Conservation (phyloP, 2,329 filamentous ascomycete genomes). For the Sporothrix protearum region DNA sequence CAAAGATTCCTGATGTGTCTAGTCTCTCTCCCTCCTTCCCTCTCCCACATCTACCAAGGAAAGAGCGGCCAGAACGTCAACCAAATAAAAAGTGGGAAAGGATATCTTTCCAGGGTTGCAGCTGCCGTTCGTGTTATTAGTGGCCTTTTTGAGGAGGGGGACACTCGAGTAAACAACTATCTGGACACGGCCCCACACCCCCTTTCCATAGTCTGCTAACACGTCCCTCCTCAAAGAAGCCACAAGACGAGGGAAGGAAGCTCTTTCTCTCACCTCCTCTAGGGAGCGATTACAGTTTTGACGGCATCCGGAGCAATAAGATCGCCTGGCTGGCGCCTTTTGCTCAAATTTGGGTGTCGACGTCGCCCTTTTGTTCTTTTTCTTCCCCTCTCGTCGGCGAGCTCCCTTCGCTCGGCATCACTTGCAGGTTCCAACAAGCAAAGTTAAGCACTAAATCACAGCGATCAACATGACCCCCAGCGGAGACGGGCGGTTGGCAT, state of each 20-base stretch:
- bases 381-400: neutral
- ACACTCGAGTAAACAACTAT: neutral
- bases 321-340: neutral
- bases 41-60: neutral
- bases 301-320: neutral
- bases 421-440: neutral
- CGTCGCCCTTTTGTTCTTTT: neutral
- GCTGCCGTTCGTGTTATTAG: constrained; percentile 7
- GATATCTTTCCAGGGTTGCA: neutral
- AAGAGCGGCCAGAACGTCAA: neutral
- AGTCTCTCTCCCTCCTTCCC: neutral
- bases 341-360: neutral
- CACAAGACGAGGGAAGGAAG: neutral
- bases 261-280: neutral
- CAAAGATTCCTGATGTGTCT: neutral
- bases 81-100: neutral
- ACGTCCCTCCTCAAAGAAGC: neutral
- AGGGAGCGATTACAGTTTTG: neutral
- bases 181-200: neutral
- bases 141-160: neutral
- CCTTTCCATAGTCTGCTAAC: neutral
- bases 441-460: neutral
- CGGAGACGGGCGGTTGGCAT: neutral
- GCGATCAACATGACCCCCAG: neutral
- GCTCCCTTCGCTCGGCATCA: neutral